Evolutionary conservation across 2,329 filamentous ascomycete species (phyloP), one percentile per base, ranked within the genome.

Genomic region (Neofusicoccum ribis): DNA sequence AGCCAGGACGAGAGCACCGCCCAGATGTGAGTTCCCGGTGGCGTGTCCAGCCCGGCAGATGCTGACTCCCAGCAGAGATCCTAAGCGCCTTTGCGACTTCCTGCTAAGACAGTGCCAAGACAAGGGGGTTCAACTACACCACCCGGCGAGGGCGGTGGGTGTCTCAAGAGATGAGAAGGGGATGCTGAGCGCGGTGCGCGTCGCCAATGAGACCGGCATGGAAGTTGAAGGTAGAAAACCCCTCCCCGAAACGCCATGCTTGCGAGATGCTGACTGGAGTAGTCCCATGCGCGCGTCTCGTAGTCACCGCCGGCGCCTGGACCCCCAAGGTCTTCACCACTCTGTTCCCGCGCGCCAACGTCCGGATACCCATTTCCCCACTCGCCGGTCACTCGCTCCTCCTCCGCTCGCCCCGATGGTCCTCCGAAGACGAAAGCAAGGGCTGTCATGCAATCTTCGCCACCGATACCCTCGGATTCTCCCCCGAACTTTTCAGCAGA

Each of bases 311-410:
- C 0, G 91, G 91, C 3, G 85, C 87, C 3, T 94, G 91, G 91
- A 89, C 90, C 0, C 83, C 86, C 0, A 77, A 78, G 37, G 86
- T 91, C n/a, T 89, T 92, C 72, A 70, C 78, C 2, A 78, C 80
- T 0, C 83, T 94, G 15, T 93, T 94, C 71, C 86, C 86, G 0
- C 71, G 75, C 0, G 83, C 88, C 1, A 72, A 71, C 2, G 71
- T 83, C 1, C 74, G 79, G 11, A 77, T 93, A 23, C 85, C 87
- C 0, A 80, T 92, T 47, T 79, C 80, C 3, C 82, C 86, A 17
- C 79, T 93, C 5, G 89, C 89, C 0, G 91, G 91, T 0, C 88
- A 93, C 76, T 92, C 89, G 17, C 77, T 94, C 8, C 84, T 93
- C 2, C 76, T 93, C 4, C 84, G 80, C 65, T 87, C 86, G 5